Percentiles rank a stretch among this genome's conserved stretches.
These are phyloP conservation scores for Trametes maxima DNA, from an alignment of 768 basidiomycete species.

Conservation along the genomic window DNA sequence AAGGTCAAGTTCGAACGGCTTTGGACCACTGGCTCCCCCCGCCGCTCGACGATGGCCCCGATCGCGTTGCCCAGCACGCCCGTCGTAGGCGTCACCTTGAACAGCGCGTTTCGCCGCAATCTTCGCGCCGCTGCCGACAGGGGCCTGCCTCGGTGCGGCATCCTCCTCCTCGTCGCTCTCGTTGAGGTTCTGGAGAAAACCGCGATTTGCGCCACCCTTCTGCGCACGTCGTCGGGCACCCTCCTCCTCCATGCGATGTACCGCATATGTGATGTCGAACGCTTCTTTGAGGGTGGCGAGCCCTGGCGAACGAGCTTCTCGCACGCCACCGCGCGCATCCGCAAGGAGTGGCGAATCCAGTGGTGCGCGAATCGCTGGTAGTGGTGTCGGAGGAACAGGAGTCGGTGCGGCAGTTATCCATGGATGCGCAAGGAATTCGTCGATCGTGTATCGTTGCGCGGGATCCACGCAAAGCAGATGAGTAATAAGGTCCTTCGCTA, in stretches of 20 bases:
- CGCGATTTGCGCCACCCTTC: slow-evolving; percentile 80
- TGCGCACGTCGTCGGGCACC: slow-evolving; percentile 84
- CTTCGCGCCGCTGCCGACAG: slow-evolving; percentile 36
- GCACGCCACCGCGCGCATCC: slow-evolving; percentile 61
- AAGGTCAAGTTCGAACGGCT: slow-evolving; percentile 81
- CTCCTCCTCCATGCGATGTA: slow-evolving; percentile 99
- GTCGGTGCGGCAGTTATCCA: slow-evolving; percentile 82
- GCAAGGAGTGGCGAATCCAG: slow-evolving; percentile 92
- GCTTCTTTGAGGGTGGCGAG: slow-evolving; percentile 94
- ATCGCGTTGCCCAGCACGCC: slow-evolving; percentile 74
- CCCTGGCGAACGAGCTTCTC: slow-evolving; percentile 85
- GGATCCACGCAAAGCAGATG: slow-evolving; percentile 97
- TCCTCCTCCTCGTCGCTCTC: slow-evolving; percentile 83
- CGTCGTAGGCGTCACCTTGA: slow-evolving; percentile 48
- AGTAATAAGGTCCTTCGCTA: slow-evolving; percentile 93
- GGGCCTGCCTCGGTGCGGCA: slow-evolving; percentile 45
- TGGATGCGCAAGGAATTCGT: slow-evolving; percentile 95
- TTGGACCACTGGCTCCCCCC: slow-evolving; percentile 26
- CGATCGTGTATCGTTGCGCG: slow-evolving; percentile 93
- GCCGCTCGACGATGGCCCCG: slow-evolving; percentile 38
- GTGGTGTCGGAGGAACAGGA: slow-evolving; percentile 68
- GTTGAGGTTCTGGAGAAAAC: slow-evolving; percentile 84
- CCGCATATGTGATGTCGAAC: slow-evolving; percentile 98
- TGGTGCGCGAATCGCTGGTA: slow-evolving; percentile 45
- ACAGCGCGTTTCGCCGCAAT: slow-evolving; percentile 31